Base-by-base conservation (phyloP, 1,139 yeast species). In the Diutina mesorugosa region DNA sequence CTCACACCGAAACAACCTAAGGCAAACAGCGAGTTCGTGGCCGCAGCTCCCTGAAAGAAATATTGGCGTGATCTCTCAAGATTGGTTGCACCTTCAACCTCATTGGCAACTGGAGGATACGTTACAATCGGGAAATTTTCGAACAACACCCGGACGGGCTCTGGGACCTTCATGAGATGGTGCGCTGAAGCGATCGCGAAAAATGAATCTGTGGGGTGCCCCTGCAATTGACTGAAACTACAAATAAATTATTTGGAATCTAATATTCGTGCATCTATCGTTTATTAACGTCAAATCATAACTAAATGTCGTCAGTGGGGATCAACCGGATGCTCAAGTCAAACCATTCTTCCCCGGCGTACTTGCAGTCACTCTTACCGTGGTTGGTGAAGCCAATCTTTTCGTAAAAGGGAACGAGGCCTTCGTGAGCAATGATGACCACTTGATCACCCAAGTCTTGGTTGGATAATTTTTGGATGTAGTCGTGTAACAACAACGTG, bases 401-500 rank as follows among this genome's bases (percentile, higher is more conserved):
- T 64, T 83, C 84, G 70, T 91, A 91, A 68, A 90, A 90, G 30
- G 88, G 85, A 18, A 85, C 72, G 66, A 90, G 75, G 12, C 77
- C 74, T 57, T 83, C 80, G 66, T 87, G 90, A 45, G 90, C 88
- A 60, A 91, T 79, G 54, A 93, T 75, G 5, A 85, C 80, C 57
- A 93, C 83, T 64, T 83, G 79, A 62, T 85, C 89, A 56, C 95
- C 97, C 61, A 90, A 83, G 63, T 85, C 90, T 67, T 90, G 95
- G 67, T 90, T 90, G 52, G 90, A 82, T 69, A 93, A 75, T 65
- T 91, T 89, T 70, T 93, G 97, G 61, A 91, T 81, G 71, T 89
- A 93, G 71, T 93, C 99, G 63, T 87, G 90, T 66, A 91, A 71
- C 66, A 93, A 72, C 60, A 90, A 74, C 16, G 96, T 83, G 9